Base-by-base conservation (phyloP, 1,284 basidiomycete genomes). In the Mycosarcoma mackinlayi region DNA sequence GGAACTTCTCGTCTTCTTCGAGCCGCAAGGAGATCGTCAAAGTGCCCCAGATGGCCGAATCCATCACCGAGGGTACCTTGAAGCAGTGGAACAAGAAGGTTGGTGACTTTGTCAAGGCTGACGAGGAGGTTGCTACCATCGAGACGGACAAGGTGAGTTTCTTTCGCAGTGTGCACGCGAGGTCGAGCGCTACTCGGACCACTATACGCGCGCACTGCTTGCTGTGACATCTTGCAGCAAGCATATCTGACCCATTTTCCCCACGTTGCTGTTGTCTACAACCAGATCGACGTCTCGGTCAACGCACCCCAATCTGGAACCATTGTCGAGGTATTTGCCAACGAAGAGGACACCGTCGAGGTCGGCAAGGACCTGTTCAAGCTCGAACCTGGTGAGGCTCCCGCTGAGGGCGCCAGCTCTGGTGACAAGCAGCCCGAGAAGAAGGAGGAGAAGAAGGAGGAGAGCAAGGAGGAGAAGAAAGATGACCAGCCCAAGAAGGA, bases 11-110 rank as follows among this genome's bases (percentile, higher is more conserved):
- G 21, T 48, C 69, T 23, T 62, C 73, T 4, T 52, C 63, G n/a
- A 61, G 52, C 58, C 52, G 51, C 34, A 74, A 63, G 21, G 76
- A 94, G 85, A 92, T 91, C 58, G 88, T 98, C 80, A 94, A 98
- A 86, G 95, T 98, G 45, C 95, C 95, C 24, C 91, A 94, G 84
- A 97, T 98, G 94, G 94, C 95, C 52, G 95, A 98, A 84, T 97
- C 94, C 75, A 96, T 98, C 85, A 93, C 93, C 16, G 95, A 98
- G 85, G 95, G 95, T 52, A 98, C 95, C 6, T 87, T 98, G 66
- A 97, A 94, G 85, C 88, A 92, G 65, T 98, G 94, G 93, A 87
- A 88, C 78, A 98, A 98, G 86, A 89, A 94, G 85, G 89, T 92
- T 48, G 95, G 95, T 39, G 95, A 98, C 82, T 88, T 86, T 66